Evolutionary conservation across 2,329 filamentous ascomycete species (phyloP).

Genomic region (Trichoderma sp.): DNA sequence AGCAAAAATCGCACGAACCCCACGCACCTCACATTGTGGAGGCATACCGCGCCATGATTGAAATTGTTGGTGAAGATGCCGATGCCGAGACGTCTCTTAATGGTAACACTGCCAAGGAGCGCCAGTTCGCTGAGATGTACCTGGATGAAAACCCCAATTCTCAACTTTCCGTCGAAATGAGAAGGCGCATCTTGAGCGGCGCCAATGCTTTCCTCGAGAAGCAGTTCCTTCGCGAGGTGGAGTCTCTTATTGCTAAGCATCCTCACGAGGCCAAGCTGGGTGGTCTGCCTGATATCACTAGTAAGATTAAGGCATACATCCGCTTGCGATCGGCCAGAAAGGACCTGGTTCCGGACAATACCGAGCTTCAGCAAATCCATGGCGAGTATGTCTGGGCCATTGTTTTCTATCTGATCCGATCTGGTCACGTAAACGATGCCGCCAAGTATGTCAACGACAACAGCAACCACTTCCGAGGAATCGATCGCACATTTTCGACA

Average conservation of each 20-base stretch:
- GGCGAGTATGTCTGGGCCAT: constrained; percentile 92
- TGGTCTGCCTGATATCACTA: constrained; percentile 83
- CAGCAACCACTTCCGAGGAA: constrained; percentile 78
- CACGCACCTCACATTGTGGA: constrained; percentile 76
- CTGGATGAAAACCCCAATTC: constrained; percentile 74
- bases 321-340: constrained; percentile 78
- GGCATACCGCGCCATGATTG: constrained; percentile 79
- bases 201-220: constrained; percentile 80
- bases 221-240: constrained; percentile 77
- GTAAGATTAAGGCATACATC: constrained; percentile 92
- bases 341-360: constrained; percentile 80
- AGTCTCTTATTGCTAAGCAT: constrained; percentile 77
- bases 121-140: constrained; percentile 77
- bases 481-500: constrained; percentile 86
- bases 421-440: constrained; percentile 82
- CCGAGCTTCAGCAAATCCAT: constrained; percentile 76
- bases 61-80: constrained; percentile 74
- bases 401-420: constrained; percentile 87
- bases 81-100: constrained; percentile 62
- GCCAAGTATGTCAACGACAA: constrained; percentile 83
- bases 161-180: constrained; percentile 64
- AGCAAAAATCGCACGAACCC: constrained; percentile 69
- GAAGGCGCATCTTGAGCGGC: constrained; percentile 78
- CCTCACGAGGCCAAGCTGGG: constrained; percentile 88
- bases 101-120: constrained; percentile 70